Evolutionary conservation across 768 basidiomycete genomes (phyloP).

Genomic region (Mycena pura): DNA sequence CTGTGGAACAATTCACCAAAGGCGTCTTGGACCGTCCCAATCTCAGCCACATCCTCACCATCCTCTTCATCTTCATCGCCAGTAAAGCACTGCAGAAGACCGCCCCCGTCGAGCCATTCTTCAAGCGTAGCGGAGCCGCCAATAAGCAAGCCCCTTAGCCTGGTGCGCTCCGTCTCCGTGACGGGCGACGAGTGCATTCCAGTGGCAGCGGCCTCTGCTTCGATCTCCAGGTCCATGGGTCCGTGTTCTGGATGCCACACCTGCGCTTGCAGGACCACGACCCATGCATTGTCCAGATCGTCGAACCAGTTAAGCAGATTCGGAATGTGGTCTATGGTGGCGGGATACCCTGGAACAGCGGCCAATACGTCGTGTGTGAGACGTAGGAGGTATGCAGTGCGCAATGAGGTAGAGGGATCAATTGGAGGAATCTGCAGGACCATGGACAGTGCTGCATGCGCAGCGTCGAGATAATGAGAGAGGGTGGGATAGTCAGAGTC

Average conservation of each 20-base stretch:
- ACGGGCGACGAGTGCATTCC: conserved; percentile 52
- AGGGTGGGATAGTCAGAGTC: conserved; percentile 65
- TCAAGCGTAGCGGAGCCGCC: conserved; percentile 66
- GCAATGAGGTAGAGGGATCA: conserved; percentile 70
- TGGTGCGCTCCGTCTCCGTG: conserved; percentile 74
- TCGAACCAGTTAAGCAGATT: conserved; percentile 70
- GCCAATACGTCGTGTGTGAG: conserved; percentile 71
- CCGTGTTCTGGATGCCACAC: conserved; percentile 66
- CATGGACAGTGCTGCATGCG: conserved; percentile 62
- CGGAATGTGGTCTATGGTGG: conserved; percentile 50
- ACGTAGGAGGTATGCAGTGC: conserved; percentile 71
- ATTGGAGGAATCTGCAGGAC: conserved; percentile 79
- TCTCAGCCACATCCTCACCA: conserved; percentile 14
- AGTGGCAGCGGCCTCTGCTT: conserved; percentile 41
- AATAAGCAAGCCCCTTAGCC: conserved; percentile 72
- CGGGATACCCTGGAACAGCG: conserved; percentile 66
- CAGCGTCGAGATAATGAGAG: conserved; percentile 61
- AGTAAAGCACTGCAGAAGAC: conserved; percentile 26
- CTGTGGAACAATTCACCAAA: conserved; percentile 69
- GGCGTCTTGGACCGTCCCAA: conserved; percentile 63
- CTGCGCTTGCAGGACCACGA: conserved; percentile 66
- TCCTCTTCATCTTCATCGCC: conserved; percentile 35
- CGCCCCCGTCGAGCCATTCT: conserved; percentile 62
- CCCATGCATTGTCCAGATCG: conserved; percentile 79
- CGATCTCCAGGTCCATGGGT: conserved; percentile 47